phyloP scores from a whole-genome alignment of 192 early-diverging fungal species.

The Gaertneriomyces sp. region DNA sequence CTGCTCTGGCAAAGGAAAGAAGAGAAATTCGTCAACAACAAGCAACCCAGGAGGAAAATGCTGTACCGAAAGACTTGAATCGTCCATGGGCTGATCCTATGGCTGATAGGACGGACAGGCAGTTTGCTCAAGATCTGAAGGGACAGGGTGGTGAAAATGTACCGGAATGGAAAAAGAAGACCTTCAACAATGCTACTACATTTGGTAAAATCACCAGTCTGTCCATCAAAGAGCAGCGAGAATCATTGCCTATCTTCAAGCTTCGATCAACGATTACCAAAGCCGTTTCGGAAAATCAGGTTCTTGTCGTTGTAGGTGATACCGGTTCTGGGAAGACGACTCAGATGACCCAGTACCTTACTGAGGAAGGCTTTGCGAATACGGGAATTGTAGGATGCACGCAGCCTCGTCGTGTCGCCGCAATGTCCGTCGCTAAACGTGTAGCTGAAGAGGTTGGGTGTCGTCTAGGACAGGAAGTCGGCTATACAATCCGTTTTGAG shows the following conservation, averaged over 20 bases:
- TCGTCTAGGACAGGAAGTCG: slow-evolving; percentile 87
- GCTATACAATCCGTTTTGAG: slow-evolving; percentile 98
- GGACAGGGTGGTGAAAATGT: slow-evolving; percentile 67
- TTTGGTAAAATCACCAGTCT: slow-evolving; percentile 85
- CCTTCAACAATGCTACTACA: slow-evolving; percentile 76
- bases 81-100: slow-evolving; percentile 92
- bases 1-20: slow-evolving; percentile 89
- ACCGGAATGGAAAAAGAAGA: slow-evolving; percentile 88
- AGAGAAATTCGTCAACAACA: slow-evolving; percentile 66
- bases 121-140: slow-evolving; percentile 90
- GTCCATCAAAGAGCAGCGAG: slow-evolving; percentile 76
- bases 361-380: slow-evolving; percentile 89
- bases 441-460: slow-evolving; percentile 96
- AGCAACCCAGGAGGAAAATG: slow-evolving; percentile 48
- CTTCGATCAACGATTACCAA: slow-evolving; percentile 72
- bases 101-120: slow-evolving; percentile 66
- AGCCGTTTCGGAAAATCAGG: slow-evolving; percentile 70
- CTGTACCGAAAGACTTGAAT: slow-evolving; percentile 82
- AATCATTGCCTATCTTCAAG: slow-evolving; percentile 85
- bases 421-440: slow-evolving; percentile 98
- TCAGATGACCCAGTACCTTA: slow-evolving; percentile 96
- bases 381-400: slow-evolving; percentile 94
- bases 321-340: slow-evolving; percentile 99
- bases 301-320: slow-evolving; percentile 89
- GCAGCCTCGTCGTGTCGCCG: slow-evolving; percentile 97